Conservation (phyloP, 2,329 filamentous ascomycete species). For the Diplocarpon mali region DNA sequence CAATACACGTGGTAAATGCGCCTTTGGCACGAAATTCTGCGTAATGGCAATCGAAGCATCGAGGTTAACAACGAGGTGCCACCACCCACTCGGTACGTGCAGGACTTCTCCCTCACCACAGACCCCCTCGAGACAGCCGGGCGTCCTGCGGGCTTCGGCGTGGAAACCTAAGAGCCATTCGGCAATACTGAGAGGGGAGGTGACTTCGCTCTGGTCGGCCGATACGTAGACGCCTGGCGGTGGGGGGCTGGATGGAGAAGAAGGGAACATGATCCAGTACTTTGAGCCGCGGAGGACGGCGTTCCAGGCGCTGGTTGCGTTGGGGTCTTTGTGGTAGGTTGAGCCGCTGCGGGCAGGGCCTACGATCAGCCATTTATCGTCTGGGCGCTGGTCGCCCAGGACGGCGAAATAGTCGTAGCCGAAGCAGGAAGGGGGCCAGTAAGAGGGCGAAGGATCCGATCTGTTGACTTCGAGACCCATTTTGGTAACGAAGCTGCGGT, state of each 20-base stretch:
- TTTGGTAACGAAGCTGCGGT: slow-evolving; percentile 76
- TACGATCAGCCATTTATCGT: slow-evolving; percentile 86
- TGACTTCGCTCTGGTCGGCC: slow-evolving; percentile 83
- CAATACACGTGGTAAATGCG: slow-evolving; percentile 62
- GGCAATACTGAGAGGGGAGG: slow-evolving; percentile 86
- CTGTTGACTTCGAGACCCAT: slow-evolving; percentile 58
- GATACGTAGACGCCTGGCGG: slow-evolving; percentile 89
- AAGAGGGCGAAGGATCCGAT: slow-evolving; percentile 33
- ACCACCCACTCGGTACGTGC: slow-evolving; percentile 92
- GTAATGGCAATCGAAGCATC: slow-evolving; percentile 79
- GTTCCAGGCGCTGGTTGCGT: slow-evolving; percentile 78
- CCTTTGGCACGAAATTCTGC: slow-evolving; percentile 81
- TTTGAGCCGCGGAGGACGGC: slow-evolving; percentile 82
- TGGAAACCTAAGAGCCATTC: slow-evolving; percentile 93
- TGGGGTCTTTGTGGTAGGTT: slow-evolving; percentile 83
- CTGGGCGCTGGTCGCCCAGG: slow-evolving; percentile 66
- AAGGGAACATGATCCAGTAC: slow-evolving; percentile 98
- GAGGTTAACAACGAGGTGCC: slow-evolving; percentile 89
- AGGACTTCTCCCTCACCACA: slow-evolving; percentile 77
- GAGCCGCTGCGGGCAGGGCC: slow-evolving; percentile 80
- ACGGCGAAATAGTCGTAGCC: slow-evolving; percentile 77
- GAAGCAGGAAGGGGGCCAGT: slow-evolving; percentile 77
- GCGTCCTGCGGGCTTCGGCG: slow-evolving; percentile 61
- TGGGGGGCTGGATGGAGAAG: slow-evolving; percentile 35
- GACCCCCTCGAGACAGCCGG: slow-evolving; percentile 76